Percentiles rank a stretch among this genome's conserved stretches.
phyloP scores from a whole-genome alignment of 2,329 filamentous ascomycete genomes.

The Ascocoryne sarcoides region DNA sequence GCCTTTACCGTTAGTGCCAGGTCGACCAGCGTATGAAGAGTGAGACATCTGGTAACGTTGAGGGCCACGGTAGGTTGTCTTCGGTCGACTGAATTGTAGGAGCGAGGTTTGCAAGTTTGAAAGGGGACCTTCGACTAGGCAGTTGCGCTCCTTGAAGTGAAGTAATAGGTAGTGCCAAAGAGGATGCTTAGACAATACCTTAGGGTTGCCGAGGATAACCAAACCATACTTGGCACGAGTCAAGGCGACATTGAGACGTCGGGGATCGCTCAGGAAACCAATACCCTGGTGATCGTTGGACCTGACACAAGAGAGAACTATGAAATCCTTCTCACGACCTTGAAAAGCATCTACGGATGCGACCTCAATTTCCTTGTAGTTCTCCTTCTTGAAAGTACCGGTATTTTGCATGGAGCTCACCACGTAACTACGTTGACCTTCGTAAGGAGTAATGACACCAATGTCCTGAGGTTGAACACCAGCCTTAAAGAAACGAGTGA shows the following conservation, averaged over 20 bases:
- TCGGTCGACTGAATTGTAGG: slow-evolving; percentile 88
- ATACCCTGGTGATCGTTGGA: slow-evolving; percentile 99
- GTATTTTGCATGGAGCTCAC: slow-evolving; percentile 99
- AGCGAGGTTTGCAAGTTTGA: slow-evolving; percentile 94
- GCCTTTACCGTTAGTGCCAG: slow-evolving; percentile 25
- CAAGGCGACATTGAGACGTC: slow-evolving; percentile 92
- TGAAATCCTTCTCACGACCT: slow-evolving; percentile 97
- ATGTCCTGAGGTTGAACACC: slow-evolving; percentile 91
- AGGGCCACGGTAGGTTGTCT: slow-evolving; percentile 81
- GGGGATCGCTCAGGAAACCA: slow-evolving; percentile 94
- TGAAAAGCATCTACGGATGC: slow-evolving; percentile 98
- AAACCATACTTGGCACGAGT: slow-evolving; percentile 95
- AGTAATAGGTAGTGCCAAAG: slow-evolving; percentile 92
- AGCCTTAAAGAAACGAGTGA: slow-evolving; percentile 97
- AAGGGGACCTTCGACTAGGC: slow-evolving; percentile 88
- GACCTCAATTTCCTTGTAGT: slow-evolving; percentile 97
- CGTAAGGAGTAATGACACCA: slow-evolving; percentile 97
- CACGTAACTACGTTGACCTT: slow-evolving; percentile 95
- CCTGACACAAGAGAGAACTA: slow-evolving; percentile 92
- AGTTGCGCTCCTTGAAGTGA: slow-evolving; percentile 96
- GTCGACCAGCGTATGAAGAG: slow-evolving; percentile 33
- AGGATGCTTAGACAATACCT: slow-evolving; percentile 94
- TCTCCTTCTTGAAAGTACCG: slow-evolving; percentile 95
- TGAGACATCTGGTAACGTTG: slow-evolving; percentile 80
- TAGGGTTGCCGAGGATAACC: slow-evolving; percentile 94